phyloP scores from a whole-genome alignment of 2,329 filamentous ascomycete species.

The Harringtonia aguacate region DNA sequence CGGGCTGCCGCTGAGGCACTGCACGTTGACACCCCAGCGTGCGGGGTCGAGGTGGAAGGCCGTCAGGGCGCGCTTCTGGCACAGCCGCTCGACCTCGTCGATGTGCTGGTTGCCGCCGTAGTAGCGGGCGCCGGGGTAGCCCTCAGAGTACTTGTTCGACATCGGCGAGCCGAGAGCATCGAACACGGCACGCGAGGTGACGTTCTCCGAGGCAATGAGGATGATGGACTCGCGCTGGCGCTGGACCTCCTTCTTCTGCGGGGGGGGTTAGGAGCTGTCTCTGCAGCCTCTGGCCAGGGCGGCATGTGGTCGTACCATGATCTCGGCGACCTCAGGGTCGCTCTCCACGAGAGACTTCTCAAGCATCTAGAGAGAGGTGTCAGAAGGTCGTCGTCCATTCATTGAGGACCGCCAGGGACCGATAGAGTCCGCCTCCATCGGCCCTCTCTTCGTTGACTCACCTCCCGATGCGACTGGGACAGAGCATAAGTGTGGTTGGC shows the following conservation, averaged over 20 bases:
- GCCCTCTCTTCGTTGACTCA: conserved; percentile 1
- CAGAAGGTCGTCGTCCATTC: conserved; percentile 9
- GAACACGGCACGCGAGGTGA: conserved; percentile 96
- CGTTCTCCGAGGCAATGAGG: conserved; percentile 97
- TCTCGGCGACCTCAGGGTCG: conserved; percentile 88
- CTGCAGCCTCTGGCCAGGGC: background rate
- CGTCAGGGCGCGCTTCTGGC: conserved; percentile 86
- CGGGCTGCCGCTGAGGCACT: conserved; percentile 84
- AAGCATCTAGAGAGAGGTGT: conserved; percentile 58
- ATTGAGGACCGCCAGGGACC: background rate
- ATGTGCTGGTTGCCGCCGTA: conserved; percentile 99
- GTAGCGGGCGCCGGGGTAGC: conserved; percentile 95
- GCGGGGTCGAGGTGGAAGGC: conserved; percentile 77
- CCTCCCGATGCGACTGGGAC: conserved; percentile 11
- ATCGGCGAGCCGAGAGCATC: conserved; percentile 91
- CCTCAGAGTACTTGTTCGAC: conserved; percentile 99
- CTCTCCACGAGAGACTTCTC: conserved; percentile 87
- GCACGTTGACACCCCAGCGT: conserved; percentile 98
- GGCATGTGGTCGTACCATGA: conserved; percentile 63
- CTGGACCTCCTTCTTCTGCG: conserved; percentile 81
- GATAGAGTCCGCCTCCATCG: conserved; percentile 9
- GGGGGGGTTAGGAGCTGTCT: conserved; percentile 2
- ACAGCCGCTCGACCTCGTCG: conserved; percentile 88
- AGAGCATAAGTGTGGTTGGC: conserved; percentile 22
- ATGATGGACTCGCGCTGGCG: conserved; percentile 98